Percentiles rank a stretch among this genome's conserved stretches.
Conservation (phyloP, 805 yeast genomes). For the Starmerella stigmatis region DNA sequence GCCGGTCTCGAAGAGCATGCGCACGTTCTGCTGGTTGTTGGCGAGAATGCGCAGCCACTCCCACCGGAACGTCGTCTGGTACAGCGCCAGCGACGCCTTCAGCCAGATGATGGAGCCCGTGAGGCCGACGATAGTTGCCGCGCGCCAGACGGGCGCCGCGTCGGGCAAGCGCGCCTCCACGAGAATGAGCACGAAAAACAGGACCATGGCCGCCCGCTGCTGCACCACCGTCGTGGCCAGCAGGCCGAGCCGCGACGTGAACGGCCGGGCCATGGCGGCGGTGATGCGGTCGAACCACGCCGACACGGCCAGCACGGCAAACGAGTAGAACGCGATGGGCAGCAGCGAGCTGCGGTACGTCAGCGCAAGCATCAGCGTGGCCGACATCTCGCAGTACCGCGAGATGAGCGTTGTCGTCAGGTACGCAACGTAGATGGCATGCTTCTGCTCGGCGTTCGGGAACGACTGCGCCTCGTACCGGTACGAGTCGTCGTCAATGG, state of each 20-base stretch:
- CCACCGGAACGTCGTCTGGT: constrained; percentile 16
- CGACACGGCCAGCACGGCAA: constrained; percentile 8
- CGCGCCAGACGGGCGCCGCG: neutral
- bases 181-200: constrained; percentile 9
- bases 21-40: constrained; percentile 22
- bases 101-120: constrained; percentile 6
- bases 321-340: constrained; percentile 20
- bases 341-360: constrained; percentile 10
- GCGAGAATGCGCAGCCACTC: constrained; percentile 26
- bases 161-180: neutral
- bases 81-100: constrained; percentile 12
- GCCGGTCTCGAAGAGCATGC: constrained; percentile 12
- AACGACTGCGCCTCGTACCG: constrained; percentile 24
- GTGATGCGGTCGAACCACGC: constrained; percentile 6
- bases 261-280: constrained; percentile 3
- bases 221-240: constrained; percentile 5
- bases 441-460: constrained; percentile 25
- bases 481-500: constrained; percentile 27
- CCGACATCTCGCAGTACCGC: constrained; percentile 20
- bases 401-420: constrained; percentile 10
- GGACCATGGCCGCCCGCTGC: constrained; percentile 13
- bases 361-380: constrained; percentile 17
- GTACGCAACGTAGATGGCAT: constrained; percentile 19
- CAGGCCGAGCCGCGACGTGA: constrained; percentile 15
- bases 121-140: neutral